phyloP scores from a whole-genome alignment of 805 yeast species.

The Ogataea polymorpha region DNA sequence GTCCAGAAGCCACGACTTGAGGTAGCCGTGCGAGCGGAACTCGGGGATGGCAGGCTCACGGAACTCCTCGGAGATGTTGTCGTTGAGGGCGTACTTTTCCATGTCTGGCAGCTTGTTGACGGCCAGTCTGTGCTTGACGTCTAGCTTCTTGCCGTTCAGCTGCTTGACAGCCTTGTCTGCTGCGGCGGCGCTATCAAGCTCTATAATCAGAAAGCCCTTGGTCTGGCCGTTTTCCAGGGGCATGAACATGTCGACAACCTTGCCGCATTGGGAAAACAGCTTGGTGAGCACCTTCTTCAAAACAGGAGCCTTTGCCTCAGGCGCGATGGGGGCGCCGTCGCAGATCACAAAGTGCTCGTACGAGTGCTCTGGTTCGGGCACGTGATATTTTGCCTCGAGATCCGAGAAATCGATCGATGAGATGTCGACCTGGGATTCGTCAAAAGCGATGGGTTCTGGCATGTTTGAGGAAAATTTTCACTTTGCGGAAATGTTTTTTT shows the following conservation, averaged over 20 bases:
- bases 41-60: constrained; percentile 70
- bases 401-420: constrained; percentile 75
- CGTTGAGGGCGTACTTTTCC: constrained; percentile 70
- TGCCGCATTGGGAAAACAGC: constrained; percentile 74
- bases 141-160: constrained; percentile 86
- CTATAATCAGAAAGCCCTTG: constrained; percentile 83
- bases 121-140: constrained; percentile 84
- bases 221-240: constrained; percentile 79
- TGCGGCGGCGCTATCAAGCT: constrained; percentile 61
- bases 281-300: constrained; percentile 82
- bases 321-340: constrained; percentile 95
- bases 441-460: constrained; percentile 27
- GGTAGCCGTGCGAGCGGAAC: constrained; percentile 72
- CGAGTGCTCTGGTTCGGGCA: constrained; percentile 52
- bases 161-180: constrained; percentile 79
- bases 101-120: constrained; percentile 82
- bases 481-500: neutral
- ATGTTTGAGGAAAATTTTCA: constrained; percentile 13
- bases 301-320: constrained; percentile 80
- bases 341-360: constrained; percentile 79
- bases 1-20: constrained; percentile 91
- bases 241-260: constrained; percentile 74
- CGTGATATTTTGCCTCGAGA: constrained; percentile 71
- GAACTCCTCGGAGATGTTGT: constrained; percentile 58
- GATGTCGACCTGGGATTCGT: constrained; percentile 44